These are phyloP conservation scores for Striga asiatica DNA, from an alignment of 257 asterid species.

Conservation along the genomic window DNA sequence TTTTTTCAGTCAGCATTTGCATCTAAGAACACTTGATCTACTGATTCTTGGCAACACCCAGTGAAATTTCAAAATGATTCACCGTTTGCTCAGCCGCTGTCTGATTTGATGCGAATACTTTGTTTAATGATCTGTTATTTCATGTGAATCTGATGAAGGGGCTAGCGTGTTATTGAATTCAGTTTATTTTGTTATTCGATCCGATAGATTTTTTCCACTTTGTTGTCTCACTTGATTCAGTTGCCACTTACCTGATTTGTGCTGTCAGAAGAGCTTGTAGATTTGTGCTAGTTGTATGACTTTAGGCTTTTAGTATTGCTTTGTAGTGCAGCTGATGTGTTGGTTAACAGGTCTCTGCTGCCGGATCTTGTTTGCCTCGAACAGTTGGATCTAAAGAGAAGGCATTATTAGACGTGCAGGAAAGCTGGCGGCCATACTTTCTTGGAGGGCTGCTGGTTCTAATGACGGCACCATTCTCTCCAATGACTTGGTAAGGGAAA, in stretches of 20 bases:
- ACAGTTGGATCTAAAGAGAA: conserved; percentile 46
- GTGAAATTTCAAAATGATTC: too few relatives aligned
- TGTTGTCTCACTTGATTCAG: too few relatives aligned
- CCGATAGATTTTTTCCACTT: neutral
- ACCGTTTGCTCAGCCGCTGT: too few relatives aligned
- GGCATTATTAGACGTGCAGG: conserved; percentile 31
- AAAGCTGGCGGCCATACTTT: conserved; percentile 75
- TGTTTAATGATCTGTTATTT: neutral
- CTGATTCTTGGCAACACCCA: too few relatives aligned
- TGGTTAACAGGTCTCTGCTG: conserved; percentile 33
- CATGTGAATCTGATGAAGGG: neutral
- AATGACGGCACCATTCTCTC: conserved; percentile 73
- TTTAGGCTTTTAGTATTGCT: conserved; percentile 15
- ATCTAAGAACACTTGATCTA: too few relatives aligned
- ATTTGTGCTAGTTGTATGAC: neutral
- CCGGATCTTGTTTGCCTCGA: conserved; percentile 26
- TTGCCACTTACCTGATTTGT: neutral
- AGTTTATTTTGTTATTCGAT: neutral
- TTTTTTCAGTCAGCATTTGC: too few relatives aligned
- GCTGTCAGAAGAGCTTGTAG: neutral
- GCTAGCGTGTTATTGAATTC: neutral
- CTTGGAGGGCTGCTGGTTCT: conserved; percentile 64
- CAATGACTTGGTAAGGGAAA: conserved; percentile 63
- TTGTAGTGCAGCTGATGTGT: conserved; percentile 15
- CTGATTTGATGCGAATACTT: too few relatives aligned